These are phyloP conservation scores for Saitozyma podzolica DNA, from an alignment of 768 basidiomycete genomes.

Conservation along the genomic window DNA sequence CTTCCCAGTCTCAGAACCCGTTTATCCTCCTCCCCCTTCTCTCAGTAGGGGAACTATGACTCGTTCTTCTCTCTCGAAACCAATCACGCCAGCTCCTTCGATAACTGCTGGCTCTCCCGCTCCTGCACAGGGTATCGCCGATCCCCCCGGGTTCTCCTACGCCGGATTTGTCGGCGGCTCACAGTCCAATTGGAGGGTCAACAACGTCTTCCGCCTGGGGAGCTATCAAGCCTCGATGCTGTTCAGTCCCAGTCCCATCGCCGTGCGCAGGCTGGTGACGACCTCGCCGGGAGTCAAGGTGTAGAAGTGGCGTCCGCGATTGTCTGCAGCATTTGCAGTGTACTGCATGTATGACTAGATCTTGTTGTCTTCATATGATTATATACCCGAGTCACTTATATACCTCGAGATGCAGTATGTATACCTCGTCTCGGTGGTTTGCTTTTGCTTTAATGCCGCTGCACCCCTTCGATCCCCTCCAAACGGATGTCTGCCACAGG, in stretches of 20 bases:
- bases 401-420: too few relatives aligned
- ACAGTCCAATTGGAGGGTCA: conserved; percentile 23
- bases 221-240: conserved; percentile 33
- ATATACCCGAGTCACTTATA: too few relatives aligned
- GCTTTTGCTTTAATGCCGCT: too few relatives aligned
- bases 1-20: conserved; percentile 15
- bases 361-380: too few relatives aligned
- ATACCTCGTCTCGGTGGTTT: too few relatives aligned
- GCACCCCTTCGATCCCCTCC: too few relatives aligned
- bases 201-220: conserved; percentile 27
- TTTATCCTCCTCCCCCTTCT: conserved; percentile 29
- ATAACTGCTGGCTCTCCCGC: background rate
- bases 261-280: conserved; percentile 12
- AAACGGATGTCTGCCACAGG: too few relatives aligned
- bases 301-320: too few relatives aligned
- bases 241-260: conserved; percentile 38
- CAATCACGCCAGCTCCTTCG: conserved; percentile 1
- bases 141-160: background rate
- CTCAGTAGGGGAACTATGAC: background rate
- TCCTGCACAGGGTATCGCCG: background rate
- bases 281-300: too few relatives aligned
- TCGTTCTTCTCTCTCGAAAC: conserved; percentile 2
- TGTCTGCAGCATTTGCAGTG: too few relatives aligned
- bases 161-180: conserved; percentile 1
- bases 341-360: too few relatives aligned